Evolutionary conservation across 108 stramenopile species (phyloP).

Genomic region (Conticribra guillardii): DNA sequence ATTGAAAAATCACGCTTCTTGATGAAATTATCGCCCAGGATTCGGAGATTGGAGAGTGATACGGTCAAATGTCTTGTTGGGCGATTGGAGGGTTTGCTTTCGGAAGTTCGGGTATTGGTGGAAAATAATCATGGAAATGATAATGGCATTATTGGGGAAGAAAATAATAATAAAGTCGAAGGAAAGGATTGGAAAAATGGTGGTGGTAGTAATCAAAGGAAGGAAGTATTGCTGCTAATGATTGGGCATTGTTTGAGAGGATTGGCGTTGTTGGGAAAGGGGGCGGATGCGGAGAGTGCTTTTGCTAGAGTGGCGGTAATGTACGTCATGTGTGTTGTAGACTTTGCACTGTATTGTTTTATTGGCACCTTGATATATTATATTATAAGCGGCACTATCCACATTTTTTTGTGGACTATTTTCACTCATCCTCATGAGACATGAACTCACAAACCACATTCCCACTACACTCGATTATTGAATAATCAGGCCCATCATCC

Average conservation of each 20-base stretch:
- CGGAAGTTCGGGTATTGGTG: slow-evolving; percentile 45
- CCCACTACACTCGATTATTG: no score
- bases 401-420: background rate
- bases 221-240: slow-evolving; percentile 57
- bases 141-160: no score
- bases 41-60: slow-evolving; percentile 80
- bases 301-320: slow-evolving; percentile 90
- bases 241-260: slow-evolving; percentile 82
- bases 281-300: slow-evolving; percentile 77
- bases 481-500: slow-evolving; percentile 82
- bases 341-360: background rate
- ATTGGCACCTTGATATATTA: background rate
- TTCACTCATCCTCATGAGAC: no score
- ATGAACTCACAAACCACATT: no score
- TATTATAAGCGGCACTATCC: background rate
- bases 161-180: slow-evolving; percentile 16
- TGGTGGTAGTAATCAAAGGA: slow-evolving; percentile 1
- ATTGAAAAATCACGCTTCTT: slow-evolving; percentile 82
- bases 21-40: slow-evolving; percentile 83
- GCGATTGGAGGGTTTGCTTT: slow-evolving; percentile 66
- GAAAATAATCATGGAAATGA: slow-evolving; percentile 16
- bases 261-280: slow-evolving; percentile 72
- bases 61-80: slow-evolving; percentile 52
- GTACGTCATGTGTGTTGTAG: slow-evolving; percentile 36
- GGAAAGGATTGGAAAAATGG: slow-evolving; percentile 13